Evolutionary conservation across 2,329 filamentous ascomycete genomes (phyloP).

Genomic region (Penicillium sp.): DNA sequence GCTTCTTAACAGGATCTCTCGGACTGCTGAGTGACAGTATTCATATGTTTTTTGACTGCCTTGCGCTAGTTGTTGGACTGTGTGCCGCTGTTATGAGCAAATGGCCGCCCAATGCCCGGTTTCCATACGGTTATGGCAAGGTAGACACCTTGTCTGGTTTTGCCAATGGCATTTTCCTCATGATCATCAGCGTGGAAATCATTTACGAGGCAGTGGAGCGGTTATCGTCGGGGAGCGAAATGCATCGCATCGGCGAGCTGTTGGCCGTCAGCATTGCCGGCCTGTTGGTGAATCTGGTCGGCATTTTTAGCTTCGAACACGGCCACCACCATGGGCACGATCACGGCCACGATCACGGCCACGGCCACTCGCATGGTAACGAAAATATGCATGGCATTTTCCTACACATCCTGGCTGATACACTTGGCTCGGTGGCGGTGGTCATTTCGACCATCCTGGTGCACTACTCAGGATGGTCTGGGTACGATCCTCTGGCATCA

Average conservation of each 20-base stretch:
- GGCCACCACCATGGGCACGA: constrained; percentile 48
- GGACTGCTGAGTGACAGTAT: constrained; percentile 96
- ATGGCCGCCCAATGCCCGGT: constrained; percentile 83
- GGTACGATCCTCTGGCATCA: constrained; percentile 91
- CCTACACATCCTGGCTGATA: constrained; percentile 89
- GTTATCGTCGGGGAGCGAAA: constrained; percentile 75
- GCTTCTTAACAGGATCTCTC: constrained; percentile 85
- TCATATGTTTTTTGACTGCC: constrained; percentile 98
- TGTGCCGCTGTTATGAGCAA: constrained; percentile 93
- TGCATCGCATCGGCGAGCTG: constrained; percentile 78
- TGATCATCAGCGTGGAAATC: constrained; percentile 93
- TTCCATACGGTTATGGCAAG: constrained; percentile 94
- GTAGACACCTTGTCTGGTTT: constrained; percentile 95
- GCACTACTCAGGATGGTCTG: constrained; percentile 81
- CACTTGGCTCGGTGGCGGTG: constrained; percentile 87
- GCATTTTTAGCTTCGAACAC: constrained; percentile 78
- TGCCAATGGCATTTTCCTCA: constrained; percentile 89
- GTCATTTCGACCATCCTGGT: constrained; percentile 88
- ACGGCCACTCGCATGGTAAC: constrained; percentile 62
- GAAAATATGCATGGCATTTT: constrained; percentile 99
- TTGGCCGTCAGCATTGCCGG: constrained; percentile 84
- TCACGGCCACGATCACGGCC: constrained; percentile 48
- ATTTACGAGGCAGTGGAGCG: constrained; percentile 90
- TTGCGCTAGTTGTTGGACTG: constrained; percentile 83
- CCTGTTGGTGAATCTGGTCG: constrained; percentile 83